Base-by-base conservation (phyloP, 2,329 filamentous ascomycete genomes). In the Fusarium haematococcum region DNA sequence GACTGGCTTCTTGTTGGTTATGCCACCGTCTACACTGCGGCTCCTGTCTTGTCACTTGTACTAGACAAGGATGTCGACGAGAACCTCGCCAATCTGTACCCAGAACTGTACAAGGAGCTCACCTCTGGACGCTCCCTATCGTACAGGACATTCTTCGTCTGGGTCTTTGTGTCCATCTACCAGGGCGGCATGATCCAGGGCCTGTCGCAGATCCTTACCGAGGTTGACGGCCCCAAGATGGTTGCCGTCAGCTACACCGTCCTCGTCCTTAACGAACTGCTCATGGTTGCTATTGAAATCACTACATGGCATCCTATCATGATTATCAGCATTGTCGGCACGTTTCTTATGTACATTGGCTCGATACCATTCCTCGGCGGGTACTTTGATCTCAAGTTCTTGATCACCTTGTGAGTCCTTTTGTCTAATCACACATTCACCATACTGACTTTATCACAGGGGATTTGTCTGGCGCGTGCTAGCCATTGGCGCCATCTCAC, bases 1-100 rank as follows among this genome's bases (percentile, higher is more conserved):
- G 95, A 98, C 81, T 99, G 96, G 95, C 90, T 99, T 16, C 90
- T 99, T 74, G 97, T 99, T 14, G 97, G 97, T 57, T 99, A 99
- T 80, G 95, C 95, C 1, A 99, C 97, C 0, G 88, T 98, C 6
- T 99, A 99, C 85, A 99, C 97, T 18, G 97, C 97, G 82, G 89
- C 91, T 18, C 97, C 97, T 0, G 97, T 99, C 37, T 93, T 99
- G 80, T 97, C 94, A 0, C 91, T 99, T 8, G 95, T 98, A 2
- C 90, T 99, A 2, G 97, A 99, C 84, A 93, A 93, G 79, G 97
- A 99, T 79, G 96, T 99, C 6, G 95, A 98, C 80, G 96, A 98
- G 84, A 91, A 93, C 62, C 89, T 99, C 6, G 95, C 97, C 23
- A 98, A 97, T 76, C 88, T 99, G 6, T 99, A 99, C 81, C 97